Base-by-base conservation (phyloP, 768 basidiomycete species). In the Rhodotorula taiwanensis region DNA sequence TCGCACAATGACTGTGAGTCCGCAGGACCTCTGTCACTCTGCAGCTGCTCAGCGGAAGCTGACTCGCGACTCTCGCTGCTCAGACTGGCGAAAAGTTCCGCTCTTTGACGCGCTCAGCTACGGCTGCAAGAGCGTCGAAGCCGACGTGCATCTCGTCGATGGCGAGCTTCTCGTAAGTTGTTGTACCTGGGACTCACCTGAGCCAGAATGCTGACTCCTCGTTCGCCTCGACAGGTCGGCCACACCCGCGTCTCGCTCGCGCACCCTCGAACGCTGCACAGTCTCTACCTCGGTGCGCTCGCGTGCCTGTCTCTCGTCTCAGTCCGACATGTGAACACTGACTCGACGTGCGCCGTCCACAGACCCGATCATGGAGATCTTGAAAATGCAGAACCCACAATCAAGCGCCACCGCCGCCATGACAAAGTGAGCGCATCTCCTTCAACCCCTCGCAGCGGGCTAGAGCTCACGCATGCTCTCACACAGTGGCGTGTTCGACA, bases 1-100 rank as follows among this genome's bases (percentile, higher is more conserved):
- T 65, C 64, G 9, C 64, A 65, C 33, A 65, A 65, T 54, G 64
- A 65, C 33, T 65, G 64, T 65, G 33, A 52, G 64, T 30, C 14
- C 2, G 16, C 2, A 11, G 15, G 23, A 6, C 7, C 5, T 28
- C 41, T 28, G 4, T 36, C 3, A 15, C 8, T 20, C 27, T 16
- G 16, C 7, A 9, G 14, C 21, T 18, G 13, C 18, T 20, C 28
- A 2, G n/a, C n/a, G n/a, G n/a, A n/a, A n/a, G n/a, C 16, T 28
- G 52, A 52, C 25, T 34, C 1, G n/a, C 3, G 5, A n/a, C n/a
- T 44, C 28, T n/a, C 0, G 13, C 13, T 5, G 20, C 16, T 16
- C 41, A 65, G 64, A 65, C 43, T 60, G 58, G 53, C n/a, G 64
- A 14, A 28, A 60, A 14, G 58, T 60, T 14, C 64, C 64, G 13